Base-by-base conservation (phyloP, 495 filamentous ascomycete genomes). In the Tuber calosporum region DNA sequence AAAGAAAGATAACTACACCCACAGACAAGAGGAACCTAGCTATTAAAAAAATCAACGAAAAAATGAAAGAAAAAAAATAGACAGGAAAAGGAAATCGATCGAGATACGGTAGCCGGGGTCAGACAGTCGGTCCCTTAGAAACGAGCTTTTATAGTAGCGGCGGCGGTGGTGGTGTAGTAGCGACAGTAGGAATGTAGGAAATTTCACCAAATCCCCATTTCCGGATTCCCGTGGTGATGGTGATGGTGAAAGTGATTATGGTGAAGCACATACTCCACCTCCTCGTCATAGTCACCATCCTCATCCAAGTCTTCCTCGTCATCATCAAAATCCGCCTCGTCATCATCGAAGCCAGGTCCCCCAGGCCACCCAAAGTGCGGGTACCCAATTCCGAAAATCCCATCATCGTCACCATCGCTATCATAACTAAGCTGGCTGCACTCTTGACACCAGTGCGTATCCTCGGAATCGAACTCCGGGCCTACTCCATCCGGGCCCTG, bases 231-330 rank as follows among this genome's bases (percentile, higher is more conserved):
- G 30, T 62, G 53, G 13, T 62, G 53, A 62, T 62, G 48, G 48
- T 58, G 48, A 58, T 58, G 53, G 13, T 62, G 53, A 15, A 30
- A 62, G 9, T 62, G 53, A 17, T 62, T 34, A 62, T 62, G 42
- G 5, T 43, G 53, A 62, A 62, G 53, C 53, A 62, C 53, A 34
- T 62, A 62, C 30, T 62, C 53, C 53, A 62, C 53, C 11, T 19
- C 53, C 26, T 62, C 53, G 6, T 34, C 53, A 19, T 30, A 62
- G 34, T 62, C 53, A 17, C 34, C 53, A 15, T 30, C 53, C 26
- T 62, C 53, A 62, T 62, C 53, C 53, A 62, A 34, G 13, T 62
- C 53, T 26, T 34, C n/a, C n/a, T 58, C 48, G 48, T 62, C 53
- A 1, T 62, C 53, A 30, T 30, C 53, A 11, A 34, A 17, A 30